phyloP scores from a whole-genome alignment of 768 basidiomycete species.

The Mycena galericulata region DNA sequence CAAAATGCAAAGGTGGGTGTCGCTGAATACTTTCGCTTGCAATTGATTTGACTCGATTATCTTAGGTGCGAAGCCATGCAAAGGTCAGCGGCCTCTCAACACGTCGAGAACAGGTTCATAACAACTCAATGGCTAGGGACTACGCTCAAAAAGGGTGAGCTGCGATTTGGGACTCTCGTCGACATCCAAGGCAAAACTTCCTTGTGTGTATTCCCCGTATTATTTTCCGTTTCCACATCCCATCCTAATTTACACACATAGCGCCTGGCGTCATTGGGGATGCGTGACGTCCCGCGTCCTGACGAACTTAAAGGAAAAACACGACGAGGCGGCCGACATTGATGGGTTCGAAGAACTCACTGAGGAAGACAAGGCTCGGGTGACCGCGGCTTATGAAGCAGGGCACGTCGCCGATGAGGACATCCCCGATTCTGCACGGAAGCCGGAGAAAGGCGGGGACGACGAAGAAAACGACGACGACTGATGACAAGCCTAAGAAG shows the following conservation, averaged over 20 bases:
- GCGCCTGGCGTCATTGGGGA: slow-evolving; percentile 93
- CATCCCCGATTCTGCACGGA: slow-evolving; percentile 79
- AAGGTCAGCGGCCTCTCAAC: slow-evolving; percentile 55
- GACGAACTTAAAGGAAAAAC: slow-evolving; percentile 73
- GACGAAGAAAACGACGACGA: slow-evolving; percentile 58
- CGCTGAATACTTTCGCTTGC: slow-evolving; percentile 30
- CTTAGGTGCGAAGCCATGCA: slow-evolving; percentile 82
- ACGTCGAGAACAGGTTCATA: slow-evolving; percentile 13
- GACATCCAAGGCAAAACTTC: slow-evolving; percentile 77
- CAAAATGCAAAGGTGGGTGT: slow-evolving; percentile 82
- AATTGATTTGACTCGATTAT: slow-evolving; percentile 8
- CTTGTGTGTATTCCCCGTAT: slow-evolving; percentile 60
- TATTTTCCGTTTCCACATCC: background rate
- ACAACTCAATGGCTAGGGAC: slow-evolving; percentile 64
- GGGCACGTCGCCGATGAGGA: slow-evolving; percentile 87
- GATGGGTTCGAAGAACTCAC: slow-evolving; percentile 87
- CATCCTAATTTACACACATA: slow-evolving; percentile 38
- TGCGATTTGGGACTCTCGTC: slow-evolving; percentile 81
- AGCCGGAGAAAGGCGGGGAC: slow-evolving; percentile 54
- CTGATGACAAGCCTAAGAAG: slow-evolving; percentile 67
- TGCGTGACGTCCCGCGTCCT: slow-evolving; percentile 71
- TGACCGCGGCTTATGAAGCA: slow-evolving; percentile 79
- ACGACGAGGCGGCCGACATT: slow-evolving; percentile 72
- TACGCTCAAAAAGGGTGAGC: slow-evolving; percentile 73
- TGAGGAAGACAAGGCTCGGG: slow-evolving; percentile 75